Percentiles rank a stretch among this genome's conserved stretches.
These are phyloP conservation scores for Withania somnifera DNA, from an alignment of 305 asterid species.

Conservation along the genomic window DNA sequence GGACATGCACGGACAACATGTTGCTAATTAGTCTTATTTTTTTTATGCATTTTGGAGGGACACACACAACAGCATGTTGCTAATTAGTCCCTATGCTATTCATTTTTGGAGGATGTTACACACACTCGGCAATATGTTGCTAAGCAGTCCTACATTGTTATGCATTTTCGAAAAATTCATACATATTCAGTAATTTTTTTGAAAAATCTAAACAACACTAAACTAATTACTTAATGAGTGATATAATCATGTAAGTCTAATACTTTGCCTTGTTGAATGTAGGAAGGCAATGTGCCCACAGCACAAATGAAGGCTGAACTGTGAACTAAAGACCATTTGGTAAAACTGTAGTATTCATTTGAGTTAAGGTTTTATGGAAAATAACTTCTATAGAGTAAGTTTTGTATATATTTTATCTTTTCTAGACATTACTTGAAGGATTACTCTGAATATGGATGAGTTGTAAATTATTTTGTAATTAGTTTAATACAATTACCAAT, in stretches of 20 bases:
- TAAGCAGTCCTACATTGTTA: not conserved
- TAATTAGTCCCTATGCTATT: too few relatives aligned
- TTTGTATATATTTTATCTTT: not conserved
- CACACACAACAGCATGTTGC: too few relatives aligned
- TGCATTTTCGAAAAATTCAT: not conserved
- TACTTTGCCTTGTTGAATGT: slow-evolving; percentile 10
- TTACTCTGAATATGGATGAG: not conserved
- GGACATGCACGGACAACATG: not conserved
- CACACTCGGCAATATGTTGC: not conserved
- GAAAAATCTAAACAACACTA: not conserved
- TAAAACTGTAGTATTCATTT: not conserved
- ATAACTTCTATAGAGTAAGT: not conserved
- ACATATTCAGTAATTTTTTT: not conserved
- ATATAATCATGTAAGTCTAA: not conserved
- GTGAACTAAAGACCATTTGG: slow-evolving; percentile 19
- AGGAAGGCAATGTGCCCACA: slow-evolving; percentile 40
- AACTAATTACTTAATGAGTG: not conserved
- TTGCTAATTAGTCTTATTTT: too few relatives aligned
- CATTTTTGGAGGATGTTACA: not conserved
- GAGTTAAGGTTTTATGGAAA: not conserved
- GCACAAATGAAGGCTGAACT: slow-evolving; percentile 60
- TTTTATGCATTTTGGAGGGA: not conserved
- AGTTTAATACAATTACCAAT: not conserved
- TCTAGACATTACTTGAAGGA: not conserved
- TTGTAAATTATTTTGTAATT: not conserved